These are phyloP conservation scores for Trichoderma citrinoviride DNA, from an alignment of 2,329 filamentous ascomycete genomes.

Conservation along the genomic window DNA sequence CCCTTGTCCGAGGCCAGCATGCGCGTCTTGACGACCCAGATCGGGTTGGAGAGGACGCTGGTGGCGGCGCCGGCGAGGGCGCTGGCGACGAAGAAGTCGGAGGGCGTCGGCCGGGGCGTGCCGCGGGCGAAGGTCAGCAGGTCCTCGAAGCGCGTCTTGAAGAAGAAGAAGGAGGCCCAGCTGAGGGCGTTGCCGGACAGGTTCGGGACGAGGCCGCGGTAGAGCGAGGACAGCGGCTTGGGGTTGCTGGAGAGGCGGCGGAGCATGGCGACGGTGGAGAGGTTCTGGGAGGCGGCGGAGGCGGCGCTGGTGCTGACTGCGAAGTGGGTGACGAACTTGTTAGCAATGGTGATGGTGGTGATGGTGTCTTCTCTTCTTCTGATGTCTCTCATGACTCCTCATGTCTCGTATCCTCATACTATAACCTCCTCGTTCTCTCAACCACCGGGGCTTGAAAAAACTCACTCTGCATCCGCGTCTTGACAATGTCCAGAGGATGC, in stretches of 20 bases:
- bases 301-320: conserved; percentile 51
- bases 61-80: conserved; percentile 69
- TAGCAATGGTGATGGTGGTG: background rate
- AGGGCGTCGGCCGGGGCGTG: conserved; percentile 40
- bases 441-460: background rate
- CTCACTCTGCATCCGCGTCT: conserved; percentile 87
- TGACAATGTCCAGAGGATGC: conserved; percentile 92
- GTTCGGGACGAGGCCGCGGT: conserved; percentile 87
- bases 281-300: conserved; percentile 38
- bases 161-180: conserved; percentile 91
- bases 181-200: conserved; percentile 84
- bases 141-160: conserved; percentile 58
- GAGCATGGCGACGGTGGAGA: conserved; percentile 53
- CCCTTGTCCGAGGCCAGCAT: conserved; percentile 84
- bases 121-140: conserved; percentile 36
- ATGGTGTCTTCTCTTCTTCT: background rate
- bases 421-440: background rate
- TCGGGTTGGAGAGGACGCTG: conserved; percentile 82
- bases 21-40: conserved; percentile 97
- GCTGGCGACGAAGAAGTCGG: conserved; percentile 79
- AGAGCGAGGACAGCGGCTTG: conserved; percentile 67
- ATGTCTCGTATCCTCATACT: background rate
- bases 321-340: background rate
- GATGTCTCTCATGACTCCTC: background rate
- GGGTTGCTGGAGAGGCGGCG: conserved; percentile 49